phyloP scores from a whole-genome alignment of 2,329 filamentous ascomycete species.

The Elsinoe necatrix region DNA sequence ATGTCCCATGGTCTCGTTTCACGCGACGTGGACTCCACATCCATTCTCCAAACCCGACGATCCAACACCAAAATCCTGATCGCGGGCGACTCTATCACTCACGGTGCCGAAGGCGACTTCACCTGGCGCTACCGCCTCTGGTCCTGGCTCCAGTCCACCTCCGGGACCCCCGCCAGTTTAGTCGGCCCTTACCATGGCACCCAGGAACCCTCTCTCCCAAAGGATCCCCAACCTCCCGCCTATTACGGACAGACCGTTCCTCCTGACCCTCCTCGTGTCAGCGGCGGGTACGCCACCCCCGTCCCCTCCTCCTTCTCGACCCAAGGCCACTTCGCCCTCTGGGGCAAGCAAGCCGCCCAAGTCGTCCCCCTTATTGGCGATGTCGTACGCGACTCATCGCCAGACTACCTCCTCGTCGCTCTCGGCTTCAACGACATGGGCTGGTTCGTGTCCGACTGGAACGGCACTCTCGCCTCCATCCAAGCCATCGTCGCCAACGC shows the following conservation, averaged over 20 bases:
- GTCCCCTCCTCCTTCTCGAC: conserved; percentile 23
- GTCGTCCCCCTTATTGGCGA: conserved; percentile 25
- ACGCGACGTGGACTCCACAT: too few relatives aligned
- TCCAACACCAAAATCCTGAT: conserved; percentile 18
- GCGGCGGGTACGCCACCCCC: conserved; percentile 29
- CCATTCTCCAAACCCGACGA: not conserved
- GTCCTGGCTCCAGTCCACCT: conserved; percentile 31
- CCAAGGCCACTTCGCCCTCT: conserved; percentile 29
- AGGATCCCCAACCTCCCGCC: conserved; percentile 17
- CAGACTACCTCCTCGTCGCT: conserved; percentile 26
- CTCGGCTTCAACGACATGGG: conserved; percentile 24
- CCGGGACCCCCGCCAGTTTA: conserved; percentile 24
- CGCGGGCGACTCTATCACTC: conserved; percentile 23
- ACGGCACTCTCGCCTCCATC: conserved; percentile 23
- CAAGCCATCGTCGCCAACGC: conserved; percentile 27
- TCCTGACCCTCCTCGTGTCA: conserved; percentile 8
- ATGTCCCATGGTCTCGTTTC: not conserved
- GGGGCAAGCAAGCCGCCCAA: conserved; percentile 31
- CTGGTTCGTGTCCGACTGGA: conserved; percentile 21
- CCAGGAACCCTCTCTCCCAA: conserved; percentile 17
- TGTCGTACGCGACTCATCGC: conserved; percentile 25
- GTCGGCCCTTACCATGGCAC: conserved; percentile 35
- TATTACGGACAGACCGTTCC: not conserved
- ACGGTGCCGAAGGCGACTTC: conserved; percentile 32
- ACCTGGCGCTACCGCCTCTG: conserved; percentile 39